Evolutionary conservation across 768 basidiomycete genomes (phyloP).

Genomic region (Jaapia argillacea): DNA sequence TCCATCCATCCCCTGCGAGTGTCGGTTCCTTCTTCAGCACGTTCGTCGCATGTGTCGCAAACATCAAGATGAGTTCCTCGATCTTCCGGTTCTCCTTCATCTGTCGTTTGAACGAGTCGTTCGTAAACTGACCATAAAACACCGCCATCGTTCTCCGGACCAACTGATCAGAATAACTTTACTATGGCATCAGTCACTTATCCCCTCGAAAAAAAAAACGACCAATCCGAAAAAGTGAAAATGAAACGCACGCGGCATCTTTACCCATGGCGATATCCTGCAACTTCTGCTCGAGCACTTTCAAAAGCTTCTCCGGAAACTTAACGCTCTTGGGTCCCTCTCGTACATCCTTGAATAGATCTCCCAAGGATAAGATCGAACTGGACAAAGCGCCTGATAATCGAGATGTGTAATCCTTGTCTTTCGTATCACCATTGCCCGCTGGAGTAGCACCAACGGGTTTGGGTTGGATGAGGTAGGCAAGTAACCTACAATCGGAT

Average conservation of each 20-base stretch:
- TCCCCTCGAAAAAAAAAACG: not conserved
- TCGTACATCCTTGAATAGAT: conserved; percentile 70
- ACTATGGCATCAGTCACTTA: not conserved
- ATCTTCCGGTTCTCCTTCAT: conserved; percentile 97
- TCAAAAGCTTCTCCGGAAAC: conserved; percentile 90
- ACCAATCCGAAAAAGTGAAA: not conserved
- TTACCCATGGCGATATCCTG: conserved; percentile 92
- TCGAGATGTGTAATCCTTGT: conserved; percentile 59
- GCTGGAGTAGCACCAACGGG: conserved; percentile 19
- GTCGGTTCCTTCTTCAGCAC: conserved; percentile 86
- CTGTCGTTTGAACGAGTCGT: conserved; percentile 75
- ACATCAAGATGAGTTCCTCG: conserved; percentile 94
- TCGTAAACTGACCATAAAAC: conserved; percentile 86
- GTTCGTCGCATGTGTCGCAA: conserved; percentile 83
- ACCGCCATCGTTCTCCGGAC: conserved; percentile 85
- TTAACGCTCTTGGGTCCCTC: conserved; percentile 80
- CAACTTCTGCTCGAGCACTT: conserved; percentile 81
- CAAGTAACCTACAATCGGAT: conserved; percentile 44
- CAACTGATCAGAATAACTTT: conserved; percentile 82
- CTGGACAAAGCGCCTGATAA: conserved; percentile 51
- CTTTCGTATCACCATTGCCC: conserved; percentile 23
- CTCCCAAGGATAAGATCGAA: conserved; percentile 52
- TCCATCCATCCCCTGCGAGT: conserved; percentile 82
- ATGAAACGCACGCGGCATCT: conserved; percentile 65
- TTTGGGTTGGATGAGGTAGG: conserved; percentile 62